Percentiles rank a stretch among this genome's conserved stretches.
These are phyloP conservation scores for Fusarium austroafricanum DNA, from an alignment of 2,329 filamentous ascomycete genomes.

Conservation along the genomic window DNA sequence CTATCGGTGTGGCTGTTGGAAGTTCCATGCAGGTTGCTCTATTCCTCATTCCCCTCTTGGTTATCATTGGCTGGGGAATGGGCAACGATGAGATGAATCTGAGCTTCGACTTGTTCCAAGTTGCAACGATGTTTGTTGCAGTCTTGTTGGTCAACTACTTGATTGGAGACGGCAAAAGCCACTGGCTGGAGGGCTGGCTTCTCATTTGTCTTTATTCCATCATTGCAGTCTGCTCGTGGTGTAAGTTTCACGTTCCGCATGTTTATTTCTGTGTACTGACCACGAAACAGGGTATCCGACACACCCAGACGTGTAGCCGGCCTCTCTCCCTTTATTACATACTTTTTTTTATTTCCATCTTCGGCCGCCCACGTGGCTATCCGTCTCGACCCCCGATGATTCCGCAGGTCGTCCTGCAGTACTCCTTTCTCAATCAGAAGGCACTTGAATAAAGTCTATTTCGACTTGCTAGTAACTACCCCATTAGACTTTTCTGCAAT, in stretches of 20 bases:
- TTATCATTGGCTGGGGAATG: conserved; percentile 84
- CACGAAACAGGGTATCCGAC: conserved; percentile 37
- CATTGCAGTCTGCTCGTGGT: conserved; percentile 76
- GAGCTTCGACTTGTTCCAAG: conserved; percentile 89
- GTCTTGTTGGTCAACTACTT: conserved; percentile 89
- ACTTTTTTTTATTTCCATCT: conserved; percentile 1
- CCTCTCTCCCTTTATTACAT: neutral
- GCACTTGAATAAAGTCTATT: conserved; percentile 3
- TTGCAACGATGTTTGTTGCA: conserved; percentile 85
- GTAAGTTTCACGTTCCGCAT: conserved; percentile 55
- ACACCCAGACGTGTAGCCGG: conserved; percentile 12
- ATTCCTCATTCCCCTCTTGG: conserved; percentile 80
- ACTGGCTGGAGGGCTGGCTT: conserved; percentile 83
- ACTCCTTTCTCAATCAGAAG: neutral
- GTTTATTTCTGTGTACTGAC: conserved; percentile 13
- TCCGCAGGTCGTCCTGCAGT: neutral
- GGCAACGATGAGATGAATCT: conserved; percentile 79
- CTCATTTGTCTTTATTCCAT: conserved; percentile 83
- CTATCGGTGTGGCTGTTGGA: conserved; percentile 83
- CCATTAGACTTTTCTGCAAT: neutral
- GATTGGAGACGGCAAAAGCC: conserved; percentile 83
- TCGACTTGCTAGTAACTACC: neutral
- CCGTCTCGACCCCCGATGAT: neutral
- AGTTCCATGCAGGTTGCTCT: conserved; percentile 85
- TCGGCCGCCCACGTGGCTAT: neutral